Conservation (phyloP, 805 yeast genomes). For the Pichia nakasei region DNA sequence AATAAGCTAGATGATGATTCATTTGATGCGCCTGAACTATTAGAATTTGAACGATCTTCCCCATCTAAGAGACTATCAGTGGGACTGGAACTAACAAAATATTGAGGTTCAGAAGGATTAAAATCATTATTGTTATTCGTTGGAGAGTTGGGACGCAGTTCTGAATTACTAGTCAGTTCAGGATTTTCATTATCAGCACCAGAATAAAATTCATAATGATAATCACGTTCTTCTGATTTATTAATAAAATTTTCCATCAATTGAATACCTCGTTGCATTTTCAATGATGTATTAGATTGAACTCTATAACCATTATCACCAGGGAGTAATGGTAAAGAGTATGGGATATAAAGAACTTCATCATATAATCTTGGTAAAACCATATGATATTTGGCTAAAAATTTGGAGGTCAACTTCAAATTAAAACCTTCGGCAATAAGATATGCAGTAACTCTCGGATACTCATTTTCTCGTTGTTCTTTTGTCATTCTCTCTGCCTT, state of each 20-base stretch:
- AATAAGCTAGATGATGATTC: too few relatives aligned
- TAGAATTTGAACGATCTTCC: constrained; percentile 6
- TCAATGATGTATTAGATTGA: constrained; percentile 51
- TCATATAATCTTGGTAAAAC: constrained; percentile 84
- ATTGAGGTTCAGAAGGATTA: constrained; percentile 91
- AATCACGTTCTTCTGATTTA: constrained; percentile 78
- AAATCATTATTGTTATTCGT: constrained; percentile 36
- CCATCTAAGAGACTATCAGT: constrained; percentile 22
- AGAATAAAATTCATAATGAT: constrained; percentile 83
- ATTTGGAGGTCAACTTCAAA: constrained; percentile 51
- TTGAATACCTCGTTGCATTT: constrained; percentile 30
- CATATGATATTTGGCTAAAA: constrained; percentile 61
- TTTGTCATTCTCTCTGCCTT: constrained; percentile 50
- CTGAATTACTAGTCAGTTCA: constrained; percentile 15
- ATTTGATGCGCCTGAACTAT: neutral
- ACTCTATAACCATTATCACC: constrained; percentile 74
- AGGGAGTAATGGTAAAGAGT: constrained; percentile 76
- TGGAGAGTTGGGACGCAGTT: neutral
- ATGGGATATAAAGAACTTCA: constrained; percentile 89
- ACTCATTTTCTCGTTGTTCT: constrained; percentile 50
- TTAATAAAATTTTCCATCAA: constrained; percentile 73
- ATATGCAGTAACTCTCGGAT: constrained; percentile 87
- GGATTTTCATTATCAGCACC: constrained; percentile 48
- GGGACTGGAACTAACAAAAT: constrained; percentile 46
- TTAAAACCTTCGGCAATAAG: constrained; percentile 78